Evolutionary conservation across 495 filamentous ascomycete species (phyloP).

Genomic region (Podospora sp.): DNA sequence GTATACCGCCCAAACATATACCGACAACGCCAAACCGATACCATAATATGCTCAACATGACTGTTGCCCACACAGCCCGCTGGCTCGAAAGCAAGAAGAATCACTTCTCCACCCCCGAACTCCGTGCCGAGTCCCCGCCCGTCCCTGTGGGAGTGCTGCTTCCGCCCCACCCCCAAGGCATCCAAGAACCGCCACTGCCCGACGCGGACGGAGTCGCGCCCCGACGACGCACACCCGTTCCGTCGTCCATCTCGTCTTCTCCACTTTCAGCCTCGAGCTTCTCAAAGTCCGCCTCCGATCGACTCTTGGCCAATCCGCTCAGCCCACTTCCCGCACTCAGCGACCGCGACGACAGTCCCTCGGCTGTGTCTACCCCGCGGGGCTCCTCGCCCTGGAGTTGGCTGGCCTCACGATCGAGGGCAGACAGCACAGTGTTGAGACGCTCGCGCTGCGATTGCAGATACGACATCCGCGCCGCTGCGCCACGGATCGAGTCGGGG

Average conservation of each 20-base stretch:
- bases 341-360: constrained; percentile 29
- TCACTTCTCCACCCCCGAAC: constrained; percentile 37
- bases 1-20: neutral
- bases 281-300: constrained; percentile 79
- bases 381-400: constrained; percentile 40
- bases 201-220: constrained; percentile 17
- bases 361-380: constrained; percentile 27
- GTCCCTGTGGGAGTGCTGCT: neutral
- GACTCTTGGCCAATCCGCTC: constrained; percentile 67
- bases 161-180: constrained; percentile 61
- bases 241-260: constrained; percentile 45
- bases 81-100: neutral
- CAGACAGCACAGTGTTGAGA: constrained; percentile 68
- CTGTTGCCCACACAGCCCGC: neutral
- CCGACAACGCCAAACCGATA: constrained; percentile 9
- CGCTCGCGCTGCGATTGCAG: constrained; percentile 73
- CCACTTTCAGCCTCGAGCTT: constrained; percentile 75
- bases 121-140: constrained; percentile 25
- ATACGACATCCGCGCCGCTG: constrained; percentile 68
- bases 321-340: constrained; percentile 47
- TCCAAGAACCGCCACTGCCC: constrained; percentile 52
- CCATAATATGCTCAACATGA: neutral
- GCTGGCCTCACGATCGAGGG: constrained; percentile 72
- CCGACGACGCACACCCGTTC: constrained; percentile 6
- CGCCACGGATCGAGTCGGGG: constrained; percentile 62